Percentiles rank a stretch among this genome's conserved stretches.
phyloP scores from a whole-genome alignment of 768 basidiomycete species.

The Tephrocybe sp. region DNA sequence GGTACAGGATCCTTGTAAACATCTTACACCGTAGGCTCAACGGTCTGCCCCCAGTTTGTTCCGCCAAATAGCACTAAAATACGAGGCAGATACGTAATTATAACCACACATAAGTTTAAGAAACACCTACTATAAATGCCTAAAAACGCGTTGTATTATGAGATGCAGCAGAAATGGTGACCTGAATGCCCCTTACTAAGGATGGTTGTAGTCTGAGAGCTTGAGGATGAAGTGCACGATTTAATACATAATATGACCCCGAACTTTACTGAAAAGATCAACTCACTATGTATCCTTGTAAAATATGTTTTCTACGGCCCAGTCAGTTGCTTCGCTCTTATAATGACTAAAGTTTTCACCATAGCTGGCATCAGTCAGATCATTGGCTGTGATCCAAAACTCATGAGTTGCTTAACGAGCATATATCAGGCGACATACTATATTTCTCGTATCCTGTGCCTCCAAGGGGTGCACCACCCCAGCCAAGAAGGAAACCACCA shows the following conservation, averaged over 20 bases:
- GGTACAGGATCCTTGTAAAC: not conserved
- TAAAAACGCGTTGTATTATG: slow-evolving; percentile 13
- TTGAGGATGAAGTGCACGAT: slow-evolving; percentile 7
- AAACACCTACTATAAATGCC: slow-evolving; percentile 45
- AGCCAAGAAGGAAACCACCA: slow-evolving; percentile 45
- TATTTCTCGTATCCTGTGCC: slow-evolving; percentile 53
- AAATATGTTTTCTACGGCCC: slow-evolving; percentile 43
- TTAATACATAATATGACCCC: not conserved
- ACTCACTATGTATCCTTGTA: slow-evolving; percentile 52
- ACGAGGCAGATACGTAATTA: not conserved
- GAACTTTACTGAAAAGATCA: not conserved
- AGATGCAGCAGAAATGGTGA: no score
- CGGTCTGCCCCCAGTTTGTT: slow-evolving; percentile 61
- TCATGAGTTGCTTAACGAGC: not conserved
- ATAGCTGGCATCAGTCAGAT: slow-evolving; percentile 41
- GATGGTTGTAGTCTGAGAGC: slow-evolving; percentile 50
- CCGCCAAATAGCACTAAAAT: slow-evolving; percentile 55
- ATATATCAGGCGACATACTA: slow-evolving; percentile 25
- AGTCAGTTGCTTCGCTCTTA: slow-evolving; percentile 1
- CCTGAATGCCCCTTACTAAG: slow-evolving; percentile 32
- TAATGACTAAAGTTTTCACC: slow-evolving; percentile 25
- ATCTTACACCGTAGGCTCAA: slow-evolving; percentile 49
- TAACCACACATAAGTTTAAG: not conserved
- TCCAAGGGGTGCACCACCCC: slow-evolving; percentile 39
- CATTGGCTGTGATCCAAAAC: slow-evolving; percentile 24